Evolutionary conservation across 108 stramenopile species (phyloP), one percentile per base, ranked within the genome.

Genomic region (Chaetoceros tenuissimus): DNA sequence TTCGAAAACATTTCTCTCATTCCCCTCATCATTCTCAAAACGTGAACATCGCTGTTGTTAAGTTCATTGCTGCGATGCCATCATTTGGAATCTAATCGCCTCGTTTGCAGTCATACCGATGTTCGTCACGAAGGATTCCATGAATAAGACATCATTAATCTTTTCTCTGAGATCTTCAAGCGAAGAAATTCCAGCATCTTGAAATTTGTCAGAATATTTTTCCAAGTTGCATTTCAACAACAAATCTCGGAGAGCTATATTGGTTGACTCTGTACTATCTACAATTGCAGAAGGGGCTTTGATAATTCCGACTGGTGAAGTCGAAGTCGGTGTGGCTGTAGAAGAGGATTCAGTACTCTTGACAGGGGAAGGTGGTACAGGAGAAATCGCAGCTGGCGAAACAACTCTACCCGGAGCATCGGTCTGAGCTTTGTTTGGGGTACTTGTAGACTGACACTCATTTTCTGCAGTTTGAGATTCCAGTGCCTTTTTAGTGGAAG

Each of bases 81-180:
- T 44, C 5, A 52, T 52, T 52, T 52, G 51, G 30, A 52, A 52
- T 13, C 31, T n/a, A 52, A 52, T 52, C 40, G 51, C 51, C n/a
- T 52, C 21, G 1, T 25, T 45, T 45, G 51, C 51, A 31, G 51
- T 10, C 51, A 52, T 20, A 52, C 51, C 51, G 40, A 52, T 43
- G 19, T 52, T 52, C 8, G 34, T 43, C 45, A 52, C 51, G 30
- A 52, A 43, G 34, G 34, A 19, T 43, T 43, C 51, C 51, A 52
- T 52, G 31, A 52, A 52, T 2, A 43, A n/a, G 0, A 43, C 10
- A 20, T 52, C 51, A 13, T 43, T 43, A 20, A 43, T 43, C 5
- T 52, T 52, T 20, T 43, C 51, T 3, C 19, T 10, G 0, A 52
- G 10, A 20, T 25, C 34, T 31, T 45, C n/a, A 43, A 31, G 31